Conservation (phyloP, 495 filamentous ascomycete genomes). For the Neurospora sublineolata region DNA sequence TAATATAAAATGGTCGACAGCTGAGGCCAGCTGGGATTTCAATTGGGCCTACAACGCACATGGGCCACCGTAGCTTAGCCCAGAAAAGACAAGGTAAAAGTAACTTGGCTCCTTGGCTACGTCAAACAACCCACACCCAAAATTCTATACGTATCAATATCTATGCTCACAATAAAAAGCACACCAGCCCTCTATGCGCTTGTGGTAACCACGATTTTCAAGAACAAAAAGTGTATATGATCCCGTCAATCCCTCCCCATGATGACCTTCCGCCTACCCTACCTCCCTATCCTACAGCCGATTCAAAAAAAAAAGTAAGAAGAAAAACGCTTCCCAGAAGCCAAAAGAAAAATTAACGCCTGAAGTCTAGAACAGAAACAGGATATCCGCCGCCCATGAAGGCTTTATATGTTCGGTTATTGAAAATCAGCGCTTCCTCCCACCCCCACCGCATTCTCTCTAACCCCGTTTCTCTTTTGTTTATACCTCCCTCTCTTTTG, state of each 20-base stretch:
- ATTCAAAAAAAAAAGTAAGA: background rate
- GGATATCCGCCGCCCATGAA: background rate
- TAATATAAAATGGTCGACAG: too few relatives aligned
- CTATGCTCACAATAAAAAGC: background rate
- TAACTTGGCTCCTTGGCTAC: background rate
- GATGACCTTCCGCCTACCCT: background rate
- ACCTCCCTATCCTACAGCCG: background rate
- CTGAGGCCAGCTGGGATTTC: too few relatives aligned
- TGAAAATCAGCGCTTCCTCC: background rate
- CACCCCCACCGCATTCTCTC: background rate
- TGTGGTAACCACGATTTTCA: background rate
- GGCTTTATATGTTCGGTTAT: background rate
- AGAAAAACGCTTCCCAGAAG: background rate
- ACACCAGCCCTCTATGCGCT: background rate
- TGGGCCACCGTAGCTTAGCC: too few relatives aligned
- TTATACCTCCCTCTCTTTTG: background rate
- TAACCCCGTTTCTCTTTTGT: background rate
- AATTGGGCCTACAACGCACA: too few relatives aligned
- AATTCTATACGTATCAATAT: background rate
- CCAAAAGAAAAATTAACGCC: background rate
- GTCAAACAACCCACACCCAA: background rate
- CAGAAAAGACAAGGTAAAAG: background rate
- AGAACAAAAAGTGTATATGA: background rate
- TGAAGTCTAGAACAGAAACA: background rate
- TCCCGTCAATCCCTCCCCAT: background rate